Conservation (phyloP, 2,329 filamentous ascomycete genomes). For the Calcarisporium arbuscula region DNA sequence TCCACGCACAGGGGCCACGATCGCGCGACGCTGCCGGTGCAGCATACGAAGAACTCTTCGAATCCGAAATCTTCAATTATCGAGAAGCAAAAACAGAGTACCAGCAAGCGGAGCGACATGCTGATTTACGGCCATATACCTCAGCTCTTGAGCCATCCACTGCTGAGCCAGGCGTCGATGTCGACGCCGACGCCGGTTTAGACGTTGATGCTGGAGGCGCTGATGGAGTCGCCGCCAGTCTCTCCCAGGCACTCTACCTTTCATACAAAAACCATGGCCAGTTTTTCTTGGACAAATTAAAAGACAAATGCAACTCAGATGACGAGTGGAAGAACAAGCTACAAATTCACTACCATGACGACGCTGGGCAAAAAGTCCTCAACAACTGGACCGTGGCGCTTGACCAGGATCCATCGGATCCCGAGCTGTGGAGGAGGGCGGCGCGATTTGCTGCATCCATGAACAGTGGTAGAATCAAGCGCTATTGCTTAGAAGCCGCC, state of each 20-base stretch:
- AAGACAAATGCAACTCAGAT: constrained; percentile 36
- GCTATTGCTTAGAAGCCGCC: constrained; percentile 60
- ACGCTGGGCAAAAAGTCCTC: constrained; percentile 39
- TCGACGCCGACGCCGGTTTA: too few relatives aligned
- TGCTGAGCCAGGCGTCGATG: too few relatives aligned
- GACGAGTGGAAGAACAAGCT: constrained; percentile 36
- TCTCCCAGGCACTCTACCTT: constrained; percentile 85
- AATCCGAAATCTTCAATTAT: constrained; percentile 90
- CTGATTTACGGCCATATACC: constrained; percentile 37
- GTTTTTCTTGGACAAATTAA: constrained; percentile 67
- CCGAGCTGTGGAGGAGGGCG: constrained; percentile 57
- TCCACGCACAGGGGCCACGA: constrained; percentile 77
- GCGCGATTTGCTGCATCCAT: constrained; percentile 54
- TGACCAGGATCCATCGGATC: constrained; percentile 60
- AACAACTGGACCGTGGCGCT: constrained; percentile 53
- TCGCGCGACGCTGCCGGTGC: constrained; percentile 70
- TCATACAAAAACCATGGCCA: constrained; percentile 95
- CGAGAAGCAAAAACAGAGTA: constrained; percentile 83
- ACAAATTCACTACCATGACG: constrained; percentile 21
- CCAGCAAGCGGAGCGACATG: constrained; percentile 58
- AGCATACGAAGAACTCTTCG: constrained; percentile 79
- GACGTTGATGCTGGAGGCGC: constrained; percentile 54
- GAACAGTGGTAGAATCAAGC: constrained; percentile 48
- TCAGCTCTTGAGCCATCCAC: constrained; percentile 40
- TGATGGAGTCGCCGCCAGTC: constrained; percentile 70